These are phyloP conservation scores for Crucihimalaya himalaica DNA, from an alignment of 345 rosid genomes.

Conservation along the genomic window DNA sequence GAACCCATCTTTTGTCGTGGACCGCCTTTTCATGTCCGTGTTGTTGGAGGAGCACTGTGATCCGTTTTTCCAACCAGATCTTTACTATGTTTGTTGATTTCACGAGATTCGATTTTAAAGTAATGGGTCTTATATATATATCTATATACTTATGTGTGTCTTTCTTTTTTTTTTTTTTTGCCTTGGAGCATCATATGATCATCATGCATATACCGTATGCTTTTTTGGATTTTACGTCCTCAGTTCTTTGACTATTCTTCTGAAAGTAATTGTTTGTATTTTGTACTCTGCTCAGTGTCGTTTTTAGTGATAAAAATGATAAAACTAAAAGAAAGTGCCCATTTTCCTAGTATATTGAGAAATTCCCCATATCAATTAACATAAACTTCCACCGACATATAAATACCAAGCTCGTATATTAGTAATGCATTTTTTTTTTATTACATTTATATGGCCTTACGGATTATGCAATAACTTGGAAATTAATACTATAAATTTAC, in stretches of 20 bases:
- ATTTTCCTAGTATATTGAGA: too few species aligned
- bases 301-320: background rate
- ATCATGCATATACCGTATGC: slow-evolving; percentile 14
- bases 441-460: background rate
- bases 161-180: background rate
- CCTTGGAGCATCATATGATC: slow-evolving; percentile 10
- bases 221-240: slow-evolving; percentile 23
- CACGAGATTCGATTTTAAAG: slow-evolving; percentile 1
- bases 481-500: background rate
- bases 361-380: background rate
- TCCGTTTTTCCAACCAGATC: background rate
- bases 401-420: background rate
- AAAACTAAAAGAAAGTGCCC: too few species aligned
- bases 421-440: too few species aligned
- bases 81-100: slow-evolving; percentile 10
- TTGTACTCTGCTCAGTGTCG: background rate
- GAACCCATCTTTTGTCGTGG: slow-evolving; percentile 96
- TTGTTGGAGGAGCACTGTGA: slow-evolving; percentile 61
- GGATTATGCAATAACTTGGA: background rate
- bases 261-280: slow-evolving; percentile 2
- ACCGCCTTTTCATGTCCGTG: slow-evolving; percentile 81
- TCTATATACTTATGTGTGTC: slow-evolving; percentile 13
- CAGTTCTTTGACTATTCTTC: slow-evolving; percentile 5
- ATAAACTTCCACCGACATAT: background rate
- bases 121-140: background rate